These are phyloP conservation scores for Pythium sp. DNA, from an alignment of 352 stramenopile species.

Conservation along the genomic window DNA sequence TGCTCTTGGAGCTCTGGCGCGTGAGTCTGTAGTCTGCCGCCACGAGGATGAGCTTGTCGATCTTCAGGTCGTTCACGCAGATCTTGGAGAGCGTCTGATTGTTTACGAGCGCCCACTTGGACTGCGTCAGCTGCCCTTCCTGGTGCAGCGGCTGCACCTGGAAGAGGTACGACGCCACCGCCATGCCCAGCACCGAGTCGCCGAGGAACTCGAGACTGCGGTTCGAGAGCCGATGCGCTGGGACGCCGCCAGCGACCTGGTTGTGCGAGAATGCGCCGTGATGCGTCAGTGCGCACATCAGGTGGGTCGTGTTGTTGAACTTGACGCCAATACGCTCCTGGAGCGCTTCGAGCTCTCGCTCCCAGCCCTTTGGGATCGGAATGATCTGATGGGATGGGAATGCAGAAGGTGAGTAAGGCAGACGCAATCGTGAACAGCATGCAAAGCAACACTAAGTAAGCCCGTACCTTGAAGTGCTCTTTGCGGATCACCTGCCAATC, in stretches of 20 bases:
- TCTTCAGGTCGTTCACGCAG: constrained; percentile 49
- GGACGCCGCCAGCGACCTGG: constrained; percentile 35
- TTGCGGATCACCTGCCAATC: constrained; percentile 53
- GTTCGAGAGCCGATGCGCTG: constrained; percentile 68
- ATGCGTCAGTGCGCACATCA: constrained; percentile 74
- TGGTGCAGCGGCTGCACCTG: constrained; percentile 64
- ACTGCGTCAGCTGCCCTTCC: constrained; percentile 72
- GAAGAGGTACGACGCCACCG: constrained; percentile 65
- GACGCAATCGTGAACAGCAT: not conserved
- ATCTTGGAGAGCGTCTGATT: constrained; percentile 71
- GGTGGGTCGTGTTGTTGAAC: constrained; percentile 53
- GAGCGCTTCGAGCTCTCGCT: constrained; percentile 38
- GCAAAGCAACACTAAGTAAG: not conserved
- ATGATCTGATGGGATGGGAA: constrained; percentile 27
- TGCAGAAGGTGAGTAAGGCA: not conserved
- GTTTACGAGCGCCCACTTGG: constrained; percentile 72
- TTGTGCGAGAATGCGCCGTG: constrained; percentile 58
- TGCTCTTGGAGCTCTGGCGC: constrained; percentile 22
- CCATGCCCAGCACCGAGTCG: constrained; percentile 70
- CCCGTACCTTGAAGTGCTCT: constrained; percentile 41
- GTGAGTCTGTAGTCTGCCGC: constrained; percentile 36
- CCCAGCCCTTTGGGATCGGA: constrained; percentile 42
- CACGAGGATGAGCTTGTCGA: constrained; percentile 66
- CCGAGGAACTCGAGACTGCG: constrained; percentile 81
- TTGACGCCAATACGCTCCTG: constrained; percentile 56